Evolutionary conservation across 2,329 filamentous ascomycete genomes (phyloP), one percentile per base, ranked within the genome.

Genomic region (Aspergillus puulaauensis): DNA sequence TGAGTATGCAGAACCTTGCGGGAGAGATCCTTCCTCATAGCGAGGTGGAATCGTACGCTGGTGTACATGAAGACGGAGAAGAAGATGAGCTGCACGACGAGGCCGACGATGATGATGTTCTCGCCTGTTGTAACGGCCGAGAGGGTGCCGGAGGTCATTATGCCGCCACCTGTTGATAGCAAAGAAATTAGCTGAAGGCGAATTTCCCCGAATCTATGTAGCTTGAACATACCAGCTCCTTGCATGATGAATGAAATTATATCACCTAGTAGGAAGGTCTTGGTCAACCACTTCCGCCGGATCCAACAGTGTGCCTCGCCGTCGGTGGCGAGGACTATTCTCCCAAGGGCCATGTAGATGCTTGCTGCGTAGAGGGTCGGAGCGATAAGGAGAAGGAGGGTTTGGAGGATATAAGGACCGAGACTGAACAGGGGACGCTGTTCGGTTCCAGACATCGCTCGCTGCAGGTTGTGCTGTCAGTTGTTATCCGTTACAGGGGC

Each of bases 51-150:
- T 14, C 31, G 39, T 3, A 44, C 33, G 2, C 48, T 31, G 0
- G 51, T 46, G 9, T 31, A 15, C 17, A 61, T 21, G 39, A 61
- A 61, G 24, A 53, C 35, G 5, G 48, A 41, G 33, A 61, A 61
- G 45, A 59, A 59, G 37, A 59, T 8, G 19, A 61, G 39, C 21
- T 61, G 59, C 6, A 61, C 33, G 41, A 52, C 37, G 3, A 61
- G 52, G 19, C 59, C 59, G n/a, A 21, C 39, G 15, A 59, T 52
- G 3, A 54, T 58, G n/a, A 56, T 46, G 17, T 45, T n/a, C n/a
- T 61, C 48, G 35, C 59, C 59, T 14, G 52, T 56, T 35, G 24
- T 35, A 5, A 46, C 6, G 45, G 14, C n/a, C 2, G 3, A 40
- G 15, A 21, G 19, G 6, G 50, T 33, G 11, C 56, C 45, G 33